phyloP scores from a whole-genome alignment of 2,329 filamentous ascomycete genomes.

The Scorias spongiosa region DNA sequence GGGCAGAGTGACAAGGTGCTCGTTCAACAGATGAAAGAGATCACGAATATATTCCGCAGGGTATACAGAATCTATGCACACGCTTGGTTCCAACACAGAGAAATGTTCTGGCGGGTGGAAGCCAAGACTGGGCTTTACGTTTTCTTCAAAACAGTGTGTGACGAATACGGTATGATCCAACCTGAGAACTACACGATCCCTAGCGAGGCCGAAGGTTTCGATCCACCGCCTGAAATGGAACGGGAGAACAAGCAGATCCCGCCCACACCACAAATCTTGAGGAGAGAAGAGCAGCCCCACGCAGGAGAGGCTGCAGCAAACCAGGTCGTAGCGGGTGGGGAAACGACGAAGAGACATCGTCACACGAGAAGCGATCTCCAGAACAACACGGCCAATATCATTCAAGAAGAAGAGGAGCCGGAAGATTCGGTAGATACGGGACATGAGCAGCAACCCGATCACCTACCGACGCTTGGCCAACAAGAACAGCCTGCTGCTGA shows the following conservation, averaged over 20 bases:
- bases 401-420: conserved; percentile 64
- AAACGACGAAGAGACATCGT: conserved; percentile 71
- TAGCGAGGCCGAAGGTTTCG: conserved; percentile 76
- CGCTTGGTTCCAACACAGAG: conserved; percentile 94
- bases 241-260: conserved; percentile 4
- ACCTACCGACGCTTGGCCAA: not conserved
- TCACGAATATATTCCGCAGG: conserved; percentile 88
- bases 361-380: conserved; percentile 68
- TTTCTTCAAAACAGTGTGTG: conserved; percentile 94
- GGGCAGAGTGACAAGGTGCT: conserved; percentile 19
- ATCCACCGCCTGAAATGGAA: conserved; percentile 23
- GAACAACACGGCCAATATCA: conserved; percentile 57
- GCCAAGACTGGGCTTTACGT: conserved; percentile 82
- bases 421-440: conserved; percentile 8
- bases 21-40: conserved; percentile 55
- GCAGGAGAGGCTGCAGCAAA: conserved; percentile 22
- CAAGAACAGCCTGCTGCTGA: conserved; percentile 1
- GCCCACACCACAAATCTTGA: conserved; percentile 19
- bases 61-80: conserved; percentile 96
- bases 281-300: conserved; percentile 16
- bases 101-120: conserved; percentile 91
- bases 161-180: conserved; percentile 75
- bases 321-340: conserved; percentile 37
- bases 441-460: not conserved
- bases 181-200: conserved; percentile 94